Percentiles rank a stretch among this genome's conserved stretches.
Evolutionary conservation across 2,329 filamentous ascomycete genomes (phyloP).

Genomic region (Pseudovirgaria hyperparasitica): DNA sequence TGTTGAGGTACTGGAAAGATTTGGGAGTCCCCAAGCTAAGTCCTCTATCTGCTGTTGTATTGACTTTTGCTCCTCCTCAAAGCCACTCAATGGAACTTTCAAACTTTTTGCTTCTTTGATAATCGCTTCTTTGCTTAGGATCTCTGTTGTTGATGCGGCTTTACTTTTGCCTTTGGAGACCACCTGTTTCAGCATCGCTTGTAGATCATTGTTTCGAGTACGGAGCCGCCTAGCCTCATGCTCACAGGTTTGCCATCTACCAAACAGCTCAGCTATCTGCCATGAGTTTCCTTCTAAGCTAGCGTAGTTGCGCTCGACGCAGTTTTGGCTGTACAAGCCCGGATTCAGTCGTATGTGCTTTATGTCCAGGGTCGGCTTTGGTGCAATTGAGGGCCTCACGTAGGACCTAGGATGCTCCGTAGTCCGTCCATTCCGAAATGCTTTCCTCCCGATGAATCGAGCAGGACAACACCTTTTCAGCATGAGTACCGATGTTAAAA

Average conservation of each 20-base stretch:
- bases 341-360: slow-evolving; percentile 83
- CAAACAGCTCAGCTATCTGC: slow-evolving; percentile 38
- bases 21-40: slow-evolving; percentile 70
- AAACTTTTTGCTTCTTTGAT: slow-evolving; percentile 51
- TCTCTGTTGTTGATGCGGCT: slow-evolving; percentile 20
- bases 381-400: slow-evolving; percentile 55
- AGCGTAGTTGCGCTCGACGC: slow-evolving; percentile 71
- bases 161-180: slow-evolving; percentile 15
- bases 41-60: slow-evolving; percentile 54
- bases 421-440: no score
- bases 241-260: slow-evolving; percentile 39
- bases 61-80: slow-evolving; percentile 49
- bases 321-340: slow-evolving; percentile 70
- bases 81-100: slow-evolving; percentile 47
- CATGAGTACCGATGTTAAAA: no score
- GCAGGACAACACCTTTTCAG: slow-evolving; percentile 31
- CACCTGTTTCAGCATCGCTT: slow-evolving; percentile 36
- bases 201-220: slow-evolving; percentile 53
- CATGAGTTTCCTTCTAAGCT: slow-evolving; percentile 38
- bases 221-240: slow-evolving; percentile 47
- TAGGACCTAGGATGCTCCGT: no score
- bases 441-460: no score
- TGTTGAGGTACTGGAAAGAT: slow-evolving; percentile 66
- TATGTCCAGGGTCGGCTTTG: slow-evolving; percentile 68
- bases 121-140: slow-evolving; percentile 35